Evolutionary conservation across 2,329 filamentous ascomycete genomes (phyloP).

Genomic region (Coleophoma eucalyptorum): DNA sequence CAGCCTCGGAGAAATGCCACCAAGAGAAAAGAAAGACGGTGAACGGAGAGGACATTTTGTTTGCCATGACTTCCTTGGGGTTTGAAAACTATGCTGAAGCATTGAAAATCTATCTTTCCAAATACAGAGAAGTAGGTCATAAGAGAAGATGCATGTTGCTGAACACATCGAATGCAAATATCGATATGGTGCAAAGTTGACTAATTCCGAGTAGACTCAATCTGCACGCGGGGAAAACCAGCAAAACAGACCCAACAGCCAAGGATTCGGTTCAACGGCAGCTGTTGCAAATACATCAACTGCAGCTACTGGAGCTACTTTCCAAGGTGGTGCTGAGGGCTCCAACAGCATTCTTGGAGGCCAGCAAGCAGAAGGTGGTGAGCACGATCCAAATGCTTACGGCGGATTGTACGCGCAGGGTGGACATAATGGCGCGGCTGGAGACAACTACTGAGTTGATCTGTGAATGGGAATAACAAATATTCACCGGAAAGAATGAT

Average conservation of each 20-base stretch:
- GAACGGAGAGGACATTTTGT: slow-evolving; percentile 97
- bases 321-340: slow-evolving; percentile 24
- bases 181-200: slow-evolving; percentile 1
- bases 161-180: slow-evolving; percentile 2
- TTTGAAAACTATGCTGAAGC: slow-evolving; percentile 99
- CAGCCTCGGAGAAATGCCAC: slow-evolving; percentile 98
- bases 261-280: slow-evolving; percentile 44
- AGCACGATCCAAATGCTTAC: slow-evolving; percentile 31
- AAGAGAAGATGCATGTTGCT: neutral
- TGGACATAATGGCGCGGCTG: slow-evolving; percentile 52
- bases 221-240: slow-evolving; percentile 61
- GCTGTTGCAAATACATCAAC: slow-evolving; percentile 31
- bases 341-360: slow-evolving; percentile 29
- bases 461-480: too few species aligned
- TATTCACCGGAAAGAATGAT: too few species aligned
- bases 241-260: slow-evolving; percentile 44
- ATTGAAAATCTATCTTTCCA: slow-evolving; percentile 94
- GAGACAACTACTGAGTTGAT: slow-evolving; percentile 10
- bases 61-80: slow-evolving; percentile 97
- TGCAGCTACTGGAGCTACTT: slow-evolving; percentile 22
- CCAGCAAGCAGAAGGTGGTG: slow-evolving; percentile 23
- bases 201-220: slow-evolving; percentile 55
- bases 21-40: slow-evolving; percentile 99
- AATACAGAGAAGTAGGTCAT: slow-evolving; percentile 88
- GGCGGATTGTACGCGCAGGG: slow-evolving; percentile 40